These are phyloP conservation scores for Clathrospora elynae DNA, from an alignment of 2,329 filamentous ascomycete genomes.

Conservation along the genomic window DNA sequence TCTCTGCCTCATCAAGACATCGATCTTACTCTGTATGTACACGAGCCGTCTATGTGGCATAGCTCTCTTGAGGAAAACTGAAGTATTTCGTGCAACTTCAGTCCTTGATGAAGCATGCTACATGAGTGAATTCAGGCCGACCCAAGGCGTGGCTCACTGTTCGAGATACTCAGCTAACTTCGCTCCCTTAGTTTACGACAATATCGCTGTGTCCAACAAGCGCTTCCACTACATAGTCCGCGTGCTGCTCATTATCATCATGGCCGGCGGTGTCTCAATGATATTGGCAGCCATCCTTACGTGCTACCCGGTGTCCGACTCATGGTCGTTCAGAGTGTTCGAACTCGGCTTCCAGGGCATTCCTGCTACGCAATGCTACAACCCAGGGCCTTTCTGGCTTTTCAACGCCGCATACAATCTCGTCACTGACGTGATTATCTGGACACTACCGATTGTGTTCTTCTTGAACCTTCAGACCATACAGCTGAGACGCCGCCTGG, in stretches of 20 bases:
- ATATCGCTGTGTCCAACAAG: conserved; percentile 36
- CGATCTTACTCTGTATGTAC: conserved; percentile 35
- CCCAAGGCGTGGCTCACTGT: not conserved
- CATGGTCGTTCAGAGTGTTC: conserved; percentile 34
- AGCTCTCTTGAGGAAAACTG: not conserved
- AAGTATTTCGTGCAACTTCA: too few species aligned
- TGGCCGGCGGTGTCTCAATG: conserved; percentile 33
- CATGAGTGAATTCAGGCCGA: not conserved
- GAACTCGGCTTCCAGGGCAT: conserved; percentile 21
- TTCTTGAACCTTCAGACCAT: conserved; percentile 53
- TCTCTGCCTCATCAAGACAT: conserved; percentile 40
- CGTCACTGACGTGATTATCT: conserved; percentile 50
- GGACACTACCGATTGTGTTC: conserved; percentile 52
- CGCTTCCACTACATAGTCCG: conserved; percentile 32
- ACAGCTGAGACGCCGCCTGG: conserved; percentile 55
- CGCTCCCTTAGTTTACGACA: conserved; percentile 32
- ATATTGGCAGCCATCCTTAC: conserved; percentile 33
- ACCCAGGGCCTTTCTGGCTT: conserved; percentile 35
- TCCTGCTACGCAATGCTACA: conserved; percentile 27
- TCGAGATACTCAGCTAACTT: conserved; percentile 2
- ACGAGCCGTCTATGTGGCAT: not conserved
- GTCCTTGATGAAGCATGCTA: too few species aligned
- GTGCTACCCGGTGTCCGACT: conserved; percentile 35
- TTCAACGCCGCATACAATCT: conserved; percentile 51
- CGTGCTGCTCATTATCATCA: conserved; percentile 28